Percentiles rank a stretch among this genome's conserved stretches.
Conservation (phyloP, 352 stramenopile genomes). For the Paralagenidium karlingii region DNA sequence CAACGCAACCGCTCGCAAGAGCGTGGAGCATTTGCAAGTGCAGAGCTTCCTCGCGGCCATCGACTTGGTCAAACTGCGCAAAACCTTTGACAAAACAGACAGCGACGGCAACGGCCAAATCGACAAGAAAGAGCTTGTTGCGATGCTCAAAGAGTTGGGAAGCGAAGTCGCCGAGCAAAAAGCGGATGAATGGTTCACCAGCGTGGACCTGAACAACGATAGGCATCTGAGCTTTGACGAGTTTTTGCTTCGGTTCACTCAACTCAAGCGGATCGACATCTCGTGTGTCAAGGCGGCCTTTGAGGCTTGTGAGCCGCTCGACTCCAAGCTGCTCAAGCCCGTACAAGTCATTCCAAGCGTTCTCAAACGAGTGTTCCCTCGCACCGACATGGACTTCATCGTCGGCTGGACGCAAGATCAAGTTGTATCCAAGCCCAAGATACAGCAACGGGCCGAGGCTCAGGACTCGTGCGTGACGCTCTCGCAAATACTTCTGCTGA, state of each 20-base stretch:
- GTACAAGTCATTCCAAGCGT: slow-evolving; percentile 13
- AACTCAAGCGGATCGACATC: slow-evolving; percentile 24
- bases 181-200: slow-evolving; percentile 22
- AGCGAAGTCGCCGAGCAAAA: slow-evolving; percentile 6
- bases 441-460: too few relatives aligned
- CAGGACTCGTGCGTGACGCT: too few relatives aligned
- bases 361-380: slow-evolving; percentile 17
- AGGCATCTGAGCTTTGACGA: slow-evolving; percentile 32
- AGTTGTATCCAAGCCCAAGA: too few relatives aligned
- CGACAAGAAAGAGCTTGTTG: slow-evolving; percentile 19
- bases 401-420: too few relatives aligned
- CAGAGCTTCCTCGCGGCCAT: slow-evolving; percentile 14
- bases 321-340: slow-evolving; percentile 17
- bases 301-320: slow-evolving; percentile 17
- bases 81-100: slow-evolving; percentile 26
- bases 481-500: too few relatives aligned
- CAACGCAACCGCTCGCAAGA: slow-evolving; percentile 21
- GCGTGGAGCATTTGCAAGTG: background rate
- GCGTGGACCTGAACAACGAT: slow-evolving; percentile 17
- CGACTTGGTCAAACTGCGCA: slow-evolving; percentile 21
- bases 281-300: slow-evolving; percentile 22
- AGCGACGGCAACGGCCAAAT: slow-evolving; percentile 20
- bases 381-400: too few relatives aligned
- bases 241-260: slow-evolving; percentile 47
- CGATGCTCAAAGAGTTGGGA: slow-evolving; percentile 21